phyloP scores from a whole-genome alignment of 768 basidiomycete genomes.

The Amanita pallidorosea region DNA sequence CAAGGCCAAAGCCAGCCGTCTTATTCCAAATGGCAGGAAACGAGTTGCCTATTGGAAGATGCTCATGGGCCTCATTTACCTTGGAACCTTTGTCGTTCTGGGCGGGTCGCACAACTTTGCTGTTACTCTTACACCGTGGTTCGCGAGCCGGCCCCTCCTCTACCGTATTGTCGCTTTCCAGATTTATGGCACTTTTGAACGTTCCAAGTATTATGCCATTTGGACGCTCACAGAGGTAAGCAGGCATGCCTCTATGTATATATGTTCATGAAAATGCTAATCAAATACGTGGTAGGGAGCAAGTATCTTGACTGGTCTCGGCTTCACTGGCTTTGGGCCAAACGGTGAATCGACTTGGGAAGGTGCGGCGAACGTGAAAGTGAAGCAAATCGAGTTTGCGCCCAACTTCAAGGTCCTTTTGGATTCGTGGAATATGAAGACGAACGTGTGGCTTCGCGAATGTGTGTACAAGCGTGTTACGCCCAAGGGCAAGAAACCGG shows the following conservation, averaged over 20 bases:
- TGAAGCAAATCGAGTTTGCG: conserved; percentile 71
- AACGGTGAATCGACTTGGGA: conserved; percentile 73
- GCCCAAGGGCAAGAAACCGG: conserved; percentile 87
- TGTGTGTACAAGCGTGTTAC: conserved; percentile 96
- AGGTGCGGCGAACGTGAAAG: conserved; percentile 81
- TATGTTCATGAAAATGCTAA: background rate
- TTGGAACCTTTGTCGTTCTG: conserved; percentile 66
- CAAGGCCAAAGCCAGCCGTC: conserved; percentile 24
- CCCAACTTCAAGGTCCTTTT: conserved; percentile 84
- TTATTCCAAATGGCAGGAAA: conserved; percentile 72
- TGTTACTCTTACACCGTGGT: conserved; percentile 49
- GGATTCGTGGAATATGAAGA: conserved; percentile 96
- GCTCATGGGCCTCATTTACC: conserved; percentile 59
- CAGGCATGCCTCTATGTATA: background rate
- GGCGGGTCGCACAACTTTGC: conserved; percentile 49
- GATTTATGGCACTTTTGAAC: conserved; percentile 68
- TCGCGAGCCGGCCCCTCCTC: conserved; percentile 33
- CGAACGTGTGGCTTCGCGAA: conserved; percentile 93
- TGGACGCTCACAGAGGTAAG: conserved; percentile 88
- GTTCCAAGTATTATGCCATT: conserved; percentile 88
- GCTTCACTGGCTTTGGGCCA: conserved; percentile 75
- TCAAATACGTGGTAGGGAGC: conserved; percentile 51
- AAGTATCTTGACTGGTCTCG: conserved; percentile 85
- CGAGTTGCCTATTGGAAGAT: conserved; percentile 83
- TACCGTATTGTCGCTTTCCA: conserved; percentile 58